Conservation (phyloP, 495 filamentous ascomycete genomes). For the Xylaria longipes region DNA sequence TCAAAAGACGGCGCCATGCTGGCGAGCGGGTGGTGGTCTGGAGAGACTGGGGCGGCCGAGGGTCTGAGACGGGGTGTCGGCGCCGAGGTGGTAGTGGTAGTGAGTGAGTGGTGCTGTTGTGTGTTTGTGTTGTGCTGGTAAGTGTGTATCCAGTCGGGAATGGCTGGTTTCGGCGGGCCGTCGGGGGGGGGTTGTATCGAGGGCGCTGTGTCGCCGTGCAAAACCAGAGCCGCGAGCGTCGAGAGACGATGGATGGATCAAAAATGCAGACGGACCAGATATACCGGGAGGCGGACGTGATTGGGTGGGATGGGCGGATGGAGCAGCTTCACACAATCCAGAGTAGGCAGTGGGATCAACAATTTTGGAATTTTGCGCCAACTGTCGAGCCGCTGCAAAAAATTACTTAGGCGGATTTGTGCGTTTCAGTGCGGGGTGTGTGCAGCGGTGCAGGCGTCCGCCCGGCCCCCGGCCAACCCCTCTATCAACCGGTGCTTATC, state of each 20-base stretch:
- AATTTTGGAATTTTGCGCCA: background rate
- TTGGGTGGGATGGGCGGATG: slow-evolving; percentile 17
- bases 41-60: slow-evolving; percentile 3
- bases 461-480: background rate
- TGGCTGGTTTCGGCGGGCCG: background rate
- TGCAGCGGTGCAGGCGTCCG: background rate
- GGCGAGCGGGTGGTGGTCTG: slow-evolving; percentile 33
- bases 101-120: no score
- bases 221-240: background rate
- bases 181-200: background rate
- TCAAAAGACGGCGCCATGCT: slow-evolving; percentile 68
- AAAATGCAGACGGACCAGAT: slow-evolving; percentile 10
- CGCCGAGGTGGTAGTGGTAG: slow-evolving; percentile 1
- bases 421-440: slow-evolving; percentile 26
- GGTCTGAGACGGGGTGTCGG: background rate
- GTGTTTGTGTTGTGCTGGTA: background rate
- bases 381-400: slow-evolving; percentile 14
- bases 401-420: slow-evolving; percentile 27
- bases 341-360: slow-evolving; percentile 11
- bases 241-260: background rate
- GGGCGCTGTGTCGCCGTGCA: background rate
- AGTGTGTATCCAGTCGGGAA: background rate
- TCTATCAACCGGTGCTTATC: slow-evolving; percentile 12
- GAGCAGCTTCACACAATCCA: slow-evolving; percentile 23
- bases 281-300: slow-evolving; percentile 1